Base-by-base conservation (phyloP, 768 basidiomycete species). In the Boletus speciosus region DNA sequence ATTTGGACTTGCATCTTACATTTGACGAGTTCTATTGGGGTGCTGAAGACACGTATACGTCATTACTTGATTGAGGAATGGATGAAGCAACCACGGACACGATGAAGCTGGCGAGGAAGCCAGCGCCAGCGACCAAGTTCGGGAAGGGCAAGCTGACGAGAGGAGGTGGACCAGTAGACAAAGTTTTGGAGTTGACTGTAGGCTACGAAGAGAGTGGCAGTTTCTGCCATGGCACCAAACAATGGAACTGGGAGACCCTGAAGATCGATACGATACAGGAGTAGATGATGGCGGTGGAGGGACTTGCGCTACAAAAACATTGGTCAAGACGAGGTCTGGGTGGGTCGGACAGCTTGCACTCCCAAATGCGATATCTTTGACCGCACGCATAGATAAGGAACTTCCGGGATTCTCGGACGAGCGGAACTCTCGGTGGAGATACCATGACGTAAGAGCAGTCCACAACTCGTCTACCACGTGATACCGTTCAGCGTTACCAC, bases 1-100 rank as follows among this genome's bases (percentile, higher is more conserved):
- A 90, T 86, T 66, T 94, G 90, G 5, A 93, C 93, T 66, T 94
- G 92, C 93, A 94, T 94, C 69, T 91, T 90, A 76, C 91, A 93
- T 72, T 96, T 95, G 62, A 96, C 80, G 39, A 93, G 84, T 65
- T 96, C 93, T 56, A 94, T 88, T n/a, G 93, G 94, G 0, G 92
- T 95, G 41, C 89, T 93, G 66, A 32, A 25, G 32, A 41, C 43
- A 57, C 19, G 46, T 4, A 16, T 27, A 39, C 12, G 51, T 49
- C 19, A 55, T 51, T 16, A 31, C 41, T 41, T 50, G 39, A 51
- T 38, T 41, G 9, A 41, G 23, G 21, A 42, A 54, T 41, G 7
- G 35, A 23, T 23, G 23, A 23, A 23, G 23, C 23, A 37, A 31
- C 27, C 7, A 82, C 86, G 57, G 60, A 91, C 88, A 94, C 72